Conservation (phyloP, 257 asterid genomes). For the Solanum habrochaites region DNA sequence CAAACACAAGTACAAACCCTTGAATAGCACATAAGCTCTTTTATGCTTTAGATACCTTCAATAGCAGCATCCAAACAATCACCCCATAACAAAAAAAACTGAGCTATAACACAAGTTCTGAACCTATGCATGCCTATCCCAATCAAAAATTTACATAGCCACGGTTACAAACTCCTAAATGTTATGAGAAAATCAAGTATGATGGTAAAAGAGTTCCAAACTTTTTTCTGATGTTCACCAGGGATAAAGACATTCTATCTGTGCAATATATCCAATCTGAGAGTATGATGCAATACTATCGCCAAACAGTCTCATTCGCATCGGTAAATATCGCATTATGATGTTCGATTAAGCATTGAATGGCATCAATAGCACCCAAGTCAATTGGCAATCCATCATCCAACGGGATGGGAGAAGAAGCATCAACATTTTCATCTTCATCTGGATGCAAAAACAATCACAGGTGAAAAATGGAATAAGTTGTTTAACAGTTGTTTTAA, state of each 20-base stretch:
- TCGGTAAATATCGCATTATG: constrained; percentile 77
- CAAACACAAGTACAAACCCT: neutral
- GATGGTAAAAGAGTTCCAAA: neutral
- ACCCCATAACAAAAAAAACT: neutral
- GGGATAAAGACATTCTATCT: constrained; percentile 14
- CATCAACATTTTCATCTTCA: constrained; percentile 45
- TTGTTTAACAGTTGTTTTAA: neutral
- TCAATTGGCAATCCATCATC: constrained; percentile 64
- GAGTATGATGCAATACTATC: constrained; percentile 9
- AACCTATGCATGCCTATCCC: neutral
- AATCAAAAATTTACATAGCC: constrained; percentile 3
- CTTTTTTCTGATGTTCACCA: neutral
- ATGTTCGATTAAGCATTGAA: constrained; percentile 80
- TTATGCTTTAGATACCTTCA: neutral
- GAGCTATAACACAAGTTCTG: neutral
- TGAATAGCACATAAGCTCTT: neutral
- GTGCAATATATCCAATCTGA: constrained; percentile 6
- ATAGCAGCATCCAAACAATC: neutral
- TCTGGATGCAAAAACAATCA: constrained; percentile 23
- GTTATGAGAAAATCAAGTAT: neutral
- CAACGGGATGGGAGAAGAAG: constrained; percentile 69
- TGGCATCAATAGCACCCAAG: constrained; percentile 69
- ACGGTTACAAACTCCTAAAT: neutral
- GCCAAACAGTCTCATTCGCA: constrained; percentile 81
- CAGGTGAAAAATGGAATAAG: neutral